Percentiles rank a stretch among this genome's conserved stretches.
These are phyloP conservation scores for Pyricularia grisea DNA, from an alignment of 2,329 filamentous ascomycete genomes.

Conservation along the genomic window DNA sequence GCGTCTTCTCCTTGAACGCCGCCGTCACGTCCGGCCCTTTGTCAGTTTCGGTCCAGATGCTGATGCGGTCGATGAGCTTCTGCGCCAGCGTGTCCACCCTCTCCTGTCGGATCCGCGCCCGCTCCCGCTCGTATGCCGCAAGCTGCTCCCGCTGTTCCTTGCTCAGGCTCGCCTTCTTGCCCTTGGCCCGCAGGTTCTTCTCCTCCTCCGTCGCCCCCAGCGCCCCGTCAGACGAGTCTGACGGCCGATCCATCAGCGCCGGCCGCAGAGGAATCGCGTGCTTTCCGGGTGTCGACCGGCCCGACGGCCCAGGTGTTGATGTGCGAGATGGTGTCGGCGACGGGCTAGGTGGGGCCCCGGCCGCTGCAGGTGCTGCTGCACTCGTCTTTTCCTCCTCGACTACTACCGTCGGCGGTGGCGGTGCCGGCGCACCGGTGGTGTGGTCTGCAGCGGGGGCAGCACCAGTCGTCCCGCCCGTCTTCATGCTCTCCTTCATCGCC, in stretches of 20 bases:
- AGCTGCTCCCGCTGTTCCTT: slow-evolving; percentile 94
- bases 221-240: slow-evolving; percentile 70
- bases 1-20: slow-evolving; percentile 90
- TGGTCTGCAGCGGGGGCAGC: slow-evolving; percentile 23
- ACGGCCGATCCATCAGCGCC: slow-evolving; percentile 74
- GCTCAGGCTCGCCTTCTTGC: slow-evolving; percentile 68
- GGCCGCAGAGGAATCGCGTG: slow-evolving; percentile 64
- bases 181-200: slow-evolving; percentile 53
- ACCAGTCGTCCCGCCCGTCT: slow-evolving; percentile 19
- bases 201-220: slow-evolving; percentile 60
- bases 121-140: slow-evolving; percentile 78
- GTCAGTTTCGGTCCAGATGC: slow-evolving; percentile 95
- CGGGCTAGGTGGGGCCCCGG: slow-evolving; percentile 27
- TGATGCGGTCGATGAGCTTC: slow-evolving; percentile 84
- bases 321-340: slow-evolving; percentile 31
- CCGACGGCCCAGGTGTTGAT: slow-evolving; percentile 21
- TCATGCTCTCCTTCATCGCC: slow-evolving; percentile 45
- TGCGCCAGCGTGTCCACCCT: slow-evolving; percentile 74
- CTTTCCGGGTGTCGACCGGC: slow-evolving; percentile 26
- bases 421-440: slow-evolving; percentile 17
- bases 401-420: slow-evolving; percentile 25
- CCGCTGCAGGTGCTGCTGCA: slow-evolving; percentile 17
- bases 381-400: slow-evolving; percentile 25
- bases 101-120: slow-evolving; percentile 71
- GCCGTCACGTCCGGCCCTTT: slow-evolving; percentile 74